These are phyloP conservation scores for Fomitopsis pinicola DNA, from an alignment of 1,284 basidiomycete genomes.

Conservation along the genomic window DNA sequence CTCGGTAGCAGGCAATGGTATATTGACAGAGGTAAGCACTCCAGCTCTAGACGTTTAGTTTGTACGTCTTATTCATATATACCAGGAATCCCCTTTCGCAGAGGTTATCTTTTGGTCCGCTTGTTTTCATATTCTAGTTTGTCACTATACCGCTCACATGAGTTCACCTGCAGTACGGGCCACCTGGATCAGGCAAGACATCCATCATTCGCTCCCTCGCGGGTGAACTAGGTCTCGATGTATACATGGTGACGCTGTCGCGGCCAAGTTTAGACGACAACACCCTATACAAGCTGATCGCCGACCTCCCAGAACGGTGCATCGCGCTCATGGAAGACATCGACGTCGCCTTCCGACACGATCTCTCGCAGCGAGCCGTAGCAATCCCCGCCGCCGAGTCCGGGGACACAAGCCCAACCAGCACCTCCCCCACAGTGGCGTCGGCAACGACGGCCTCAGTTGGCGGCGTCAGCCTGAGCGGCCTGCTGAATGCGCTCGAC, in stretches of 20 bases:
- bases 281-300: constrained; percentile 54
- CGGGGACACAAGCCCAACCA: background rate
- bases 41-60: background rate
- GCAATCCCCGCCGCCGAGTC: too few relatives aligned
- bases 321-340: constrained; percentile 82
- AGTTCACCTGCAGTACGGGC: constrained; percentile 48
- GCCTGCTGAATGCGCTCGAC: constrained; percentile 71
- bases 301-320: constrained; percentile 60
- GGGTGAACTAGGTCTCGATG: constrained; percentile 68
- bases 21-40: constrained; percentile 45
- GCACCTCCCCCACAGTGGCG: background rate
- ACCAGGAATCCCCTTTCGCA: constrained; percentile 57
- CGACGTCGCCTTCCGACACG: constrained; percentile 58
- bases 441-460: background rate
- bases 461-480: constrained; percentile 57
- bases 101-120: constrained; percentile 56
- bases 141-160: background rate
- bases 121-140: constrained; percentile 27
- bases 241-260: constrained; percentile 73
- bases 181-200: constrained; percentile 74
- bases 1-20: constrained; percentile 66
- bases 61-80: too few relatives aligned
- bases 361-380: constrained; percentile 29
- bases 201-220: constrained; percentile 73
- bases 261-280: constrained; percentile 65